These are phyloP conservation scores for Bryoglossum gracile DNA, from an alignment of 495 filamentous ascomycete species.

Conservation along the genomic window DNA sequence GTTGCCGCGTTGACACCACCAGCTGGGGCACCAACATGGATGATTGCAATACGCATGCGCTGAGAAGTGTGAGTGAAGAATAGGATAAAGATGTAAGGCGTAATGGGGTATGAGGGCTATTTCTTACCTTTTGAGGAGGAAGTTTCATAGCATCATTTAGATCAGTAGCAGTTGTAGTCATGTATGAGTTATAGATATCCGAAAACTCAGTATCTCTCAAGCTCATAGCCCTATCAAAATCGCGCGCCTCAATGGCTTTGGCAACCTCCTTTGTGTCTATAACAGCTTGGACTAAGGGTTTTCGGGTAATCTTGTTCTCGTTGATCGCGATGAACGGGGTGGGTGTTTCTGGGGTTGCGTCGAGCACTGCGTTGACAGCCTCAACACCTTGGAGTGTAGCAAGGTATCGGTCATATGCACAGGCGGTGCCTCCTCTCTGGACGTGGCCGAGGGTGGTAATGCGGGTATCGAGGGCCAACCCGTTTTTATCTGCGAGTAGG, in stretches of 20 bases:
- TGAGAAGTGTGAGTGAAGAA: constrained; percentile 27
- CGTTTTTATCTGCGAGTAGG: constrained; percentile 65
- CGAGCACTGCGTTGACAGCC: constrained; percentile 92
- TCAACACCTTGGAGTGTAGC: constrained; percentile 92
- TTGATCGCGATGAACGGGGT: constrained; percentile 91
- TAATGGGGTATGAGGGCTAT: background rate
- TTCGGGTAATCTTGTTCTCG: constrained; percentile 95
- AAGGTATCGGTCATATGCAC: constrained; percentile 91
- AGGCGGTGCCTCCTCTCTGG: constrained; percentile 85
- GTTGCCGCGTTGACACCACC: constrained; percentile 98
- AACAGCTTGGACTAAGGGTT: constrained; percentile 83
- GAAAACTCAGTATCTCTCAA: constrained; percentile 89
- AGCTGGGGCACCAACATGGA: constrained; percentile 97
- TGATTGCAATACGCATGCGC: constrained; percentile 88
- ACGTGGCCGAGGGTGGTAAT: constrained; percentile 96
- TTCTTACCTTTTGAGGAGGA: constrained; percentile 66
- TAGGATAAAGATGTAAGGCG: no score
- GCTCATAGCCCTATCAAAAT: constrained; percentile 79
- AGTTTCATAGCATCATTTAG: constrained; percentile 42
- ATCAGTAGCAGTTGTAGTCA: constrained; percentile 68
- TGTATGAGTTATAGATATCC: constrained; percentile 84
- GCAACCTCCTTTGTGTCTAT: constrained; percentile 75
- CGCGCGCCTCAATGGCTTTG: constrained; percentile 66
- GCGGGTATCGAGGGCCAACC: constrained; percentile 76
- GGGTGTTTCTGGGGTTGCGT: constrained; percentile 80